A percentile compares a stretch with the other conserved stretches of the same genome.
Evolutionary conservation across 495 filamentous ascomycete genomes (phyloP).

Genomic region (Evansstolkia leycettana): DNA sequence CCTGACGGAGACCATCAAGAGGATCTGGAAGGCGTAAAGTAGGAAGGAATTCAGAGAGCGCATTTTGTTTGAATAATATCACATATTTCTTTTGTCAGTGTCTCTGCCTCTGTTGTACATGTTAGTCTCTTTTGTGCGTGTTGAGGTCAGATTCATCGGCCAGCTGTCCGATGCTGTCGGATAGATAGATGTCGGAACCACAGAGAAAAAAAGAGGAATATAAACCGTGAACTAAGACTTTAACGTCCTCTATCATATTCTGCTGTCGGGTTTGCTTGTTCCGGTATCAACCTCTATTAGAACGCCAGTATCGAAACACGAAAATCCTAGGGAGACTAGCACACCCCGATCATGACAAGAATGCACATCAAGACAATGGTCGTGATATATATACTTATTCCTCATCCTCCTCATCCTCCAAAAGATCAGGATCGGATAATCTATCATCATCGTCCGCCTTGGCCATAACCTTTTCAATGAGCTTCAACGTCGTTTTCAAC

Average conservation of each 20-base stretch:
- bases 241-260: too few relatives aligned
- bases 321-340: not conserved
- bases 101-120: not conserved
- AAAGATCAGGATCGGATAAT: slow-evolving; percentile 11
- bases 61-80: slow-evolving; percentile 8
- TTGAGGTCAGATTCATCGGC: too few relatives aligned
- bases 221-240: not conserved
- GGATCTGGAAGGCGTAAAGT: slow-evolving; percentile 64
- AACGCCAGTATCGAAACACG: not conserved
- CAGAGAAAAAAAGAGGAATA: too few relatives aligned
- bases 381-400: slow-evolving; percentile 10
- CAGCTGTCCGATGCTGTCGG: too few relatives aligned
- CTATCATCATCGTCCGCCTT: slow-evolving; percentile 43
- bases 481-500: slow-evolving; percentile 60
- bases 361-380: too few relatives aligned
- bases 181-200: too few relatives aligned
- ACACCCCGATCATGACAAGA: not conserved
- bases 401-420: slow-evolving; percentile 7
- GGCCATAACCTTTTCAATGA: slow-evolving; percentile 72
- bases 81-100: not conserved
- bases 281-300: not conserved
- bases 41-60: slow-evolving; percentile 10
- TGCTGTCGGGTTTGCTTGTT: not conserved
- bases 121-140: not conserved
- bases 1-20: slow-evolving; percentile 74